Evolutionary conservation across 2,329 filamentous ascomycete species (phyloP), one percentile per base, ranked within the genome.

Genomic region (Penicillium freii): DNA sequence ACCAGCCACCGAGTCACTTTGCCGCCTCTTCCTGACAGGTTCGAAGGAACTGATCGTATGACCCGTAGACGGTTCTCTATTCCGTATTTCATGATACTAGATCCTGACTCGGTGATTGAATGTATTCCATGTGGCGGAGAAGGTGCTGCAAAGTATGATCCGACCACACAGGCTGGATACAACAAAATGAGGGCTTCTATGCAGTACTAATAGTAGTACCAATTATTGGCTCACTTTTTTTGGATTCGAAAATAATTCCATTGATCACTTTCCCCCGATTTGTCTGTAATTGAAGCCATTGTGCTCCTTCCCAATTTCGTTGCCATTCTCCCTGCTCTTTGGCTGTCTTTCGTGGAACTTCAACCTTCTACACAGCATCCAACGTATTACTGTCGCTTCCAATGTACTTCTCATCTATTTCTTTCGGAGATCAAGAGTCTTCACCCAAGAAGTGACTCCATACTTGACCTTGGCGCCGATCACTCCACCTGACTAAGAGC

Each of bases 61-160:
- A 82, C 80, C 3, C 71, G 73, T 33, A 75, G 78, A 21, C 72
- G 84, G 15, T 86, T 83, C 60, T 86, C 84, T 9, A 86, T 86
- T 51, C 82, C 83, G 0, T 86, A 85, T 64, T 86, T 87, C 54
- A 75, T 85, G 33, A 71, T 75, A 6, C 81, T 83, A 0, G 79
- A 84, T 60, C 73, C 77, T 3, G 73, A 79, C 43, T 72, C 77
- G 4, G 69, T 81, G 9, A 81, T 86, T 51, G 80, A 83, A 63
- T 83, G 80, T 61, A 73, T 85, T 45, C 74, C 78, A 5, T 82
- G 80, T 60, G 73, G 71, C 23, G 74, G 74, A 10, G 73, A 73
- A 19, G 69, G 70, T 1, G 73, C 78, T 1, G 73, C 79, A 39
- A 82, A 80, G 66, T 84, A 85, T 63, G 76, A 78, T 52, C 80